Evolutionary conservation across 768 basidiomycete genomes (phyloP).

Genomic region (Leccinum uliginosum): DNA sequence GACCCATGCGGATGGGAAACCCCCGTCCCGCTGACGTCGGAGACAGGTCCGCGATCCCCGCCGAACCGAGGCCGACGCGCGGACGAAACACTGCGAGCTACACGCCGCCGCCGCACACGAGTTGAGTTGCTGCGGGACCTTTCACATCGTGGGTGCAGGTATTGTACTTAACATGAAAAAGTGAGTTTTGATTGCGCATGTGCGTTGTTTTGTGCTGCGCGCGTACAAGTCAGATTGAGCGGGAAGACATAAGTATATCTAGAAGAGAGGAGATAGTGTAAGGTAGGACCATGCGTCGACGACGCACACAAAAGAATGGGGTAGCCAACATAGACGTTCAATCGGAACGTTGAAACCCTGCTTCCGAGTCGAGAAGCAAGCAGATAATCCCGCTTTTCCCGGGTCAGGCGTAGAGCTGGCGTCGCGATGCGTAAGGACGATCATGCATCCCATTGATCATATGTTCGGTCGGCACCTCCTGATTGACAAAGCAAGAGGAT

Average conservation of each 20-base stretch:
- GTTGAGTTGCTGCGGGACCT: not conserved
- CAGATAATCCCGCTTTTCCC: no score
- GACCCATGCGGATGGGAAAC: not conserved
- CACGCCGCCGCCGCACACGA: not conserved
- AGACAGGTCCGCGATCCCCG: not conserved
- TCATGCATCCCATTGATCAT: not conserved
- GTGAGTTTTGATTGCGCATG: not conserved
- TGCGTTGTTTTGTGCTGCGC: not conserved
- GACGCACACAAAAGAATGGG: no score
- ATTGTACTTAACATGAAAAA: not conserved
- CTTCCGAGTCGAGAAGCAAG: not conserved
- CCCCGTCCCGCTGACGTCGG: not conserved
- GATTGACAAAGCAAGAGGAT: not conserved
- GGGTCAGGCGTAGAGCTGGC: not conserved
- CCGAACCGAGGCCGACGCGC: not conserved
- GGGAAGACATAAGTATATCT: not conserved
- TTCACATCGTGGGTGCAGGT: not conserved
- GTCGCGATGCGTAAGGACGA: not conserved
- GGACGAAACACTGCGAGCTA: not conserved
- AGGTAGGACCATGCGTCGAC: not conserved
- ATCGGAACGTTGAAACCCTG: not conserved
- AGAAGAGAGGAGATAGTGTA: not conserved
- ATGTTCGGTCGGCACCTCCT: not conserved
- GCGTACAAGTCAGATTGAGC: not conserved
- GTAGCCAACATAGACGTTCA: not conserved